Evolutionary conservation across 2,329 filamentous ascomycete genomes (phyloP).

Genomic region (Cytospora piceae): DNA sequence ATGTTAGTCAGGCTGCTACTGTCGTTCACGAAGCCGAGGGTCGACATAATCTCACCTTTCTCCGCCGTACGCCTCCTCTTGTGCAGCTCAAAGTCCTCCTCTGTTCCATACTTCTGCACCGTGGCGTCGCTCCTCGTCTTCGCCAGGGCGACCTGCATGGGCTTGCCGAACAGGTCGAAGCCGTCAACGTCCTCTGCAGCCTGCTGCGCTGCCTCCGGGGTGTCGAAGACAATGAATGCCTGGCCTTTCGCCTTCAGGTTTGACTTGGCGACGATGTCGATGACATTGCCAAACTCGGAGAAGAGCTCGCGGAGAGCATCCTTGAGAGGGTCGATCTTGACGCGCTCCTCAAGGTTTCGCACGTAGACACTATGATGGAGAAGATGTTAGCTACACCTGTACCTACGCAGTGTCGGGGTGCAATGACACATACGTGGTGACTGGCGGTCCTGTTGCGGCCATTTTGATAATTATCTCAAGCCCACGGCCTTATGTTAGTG

Average conservation of each 20-base stretch:
- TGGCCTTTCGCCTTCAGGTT: conserved; percentile 94
- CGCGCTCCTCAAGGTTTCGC: conserved; percentile 89
- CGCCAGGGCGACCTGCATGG: conserved; percentile 83
- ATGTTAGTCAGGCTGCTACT: conserved; percentile 12
- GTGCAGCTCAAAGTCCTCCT: conserved; percentile 84
- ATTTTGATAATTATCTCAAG: conserved; percentile 34
- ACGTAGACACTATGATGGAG: conserved; percentile 61
- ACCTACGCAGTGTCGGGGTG: conserved; percentile 63
- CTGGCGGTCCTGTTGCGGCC: conserved; percentile 48
- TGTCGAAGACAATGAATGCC: conserved; percentile 91
- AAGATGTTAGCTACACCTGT: conserved; percentile 41
- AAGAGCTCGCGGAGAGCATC: conserved; percentile 78
- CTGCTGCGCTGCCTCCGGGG: conserved; percentile 73
- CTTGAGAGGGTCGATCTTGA: conserved; percentile 79
- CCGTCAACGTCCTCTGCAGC: conserved; percentile 90
- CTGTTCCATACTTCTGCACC: conserved; percentile 71
- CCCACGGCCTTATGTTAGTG: neutral
- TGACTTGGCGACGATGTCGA: conserved; percentile 73
- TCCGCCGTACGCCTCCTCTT: conserved; percentile 83
- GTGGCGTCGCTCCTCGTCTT: conserved; percentile 86
- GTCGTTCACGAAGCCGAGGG: neutral
- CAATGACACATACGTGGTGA: conserved; percentile 76
- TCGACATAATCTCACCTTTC: conserved; percentile 67
- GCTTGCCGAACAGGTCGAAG: conserved; percentile 91
- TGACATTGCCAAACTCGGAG: conserved; percentile 80